Percentiles rank a stretch among this genome's conserved stretches.
phyloP scores from a whole-genome alignment of 768 basidiomycete species.

The Trametes punicea region DNA sequence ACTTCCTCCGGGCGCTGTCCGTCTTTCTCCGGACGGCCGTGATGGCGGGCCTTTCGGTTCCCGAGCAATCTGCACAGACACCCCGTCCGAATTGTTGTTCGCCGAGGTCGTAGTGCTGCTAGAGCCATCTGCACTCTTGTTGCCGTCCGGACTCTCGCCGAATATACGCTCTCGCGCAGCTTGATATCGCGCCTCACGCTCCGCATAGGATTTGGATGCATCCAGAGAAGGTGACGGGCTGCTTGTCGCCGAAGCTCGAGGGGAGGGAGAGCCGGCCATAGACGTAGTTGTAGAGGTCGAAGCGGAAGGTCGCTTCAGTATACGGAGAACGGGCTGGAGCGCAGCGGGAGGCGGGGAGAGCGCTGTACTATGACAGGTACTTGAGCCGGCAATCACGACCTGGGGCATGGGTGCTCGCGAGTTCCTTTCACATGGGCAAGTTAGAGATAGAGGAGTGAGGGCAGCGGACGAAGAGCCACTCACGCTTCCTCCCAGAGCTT shows the following conservation, averaged over 20 bases:
- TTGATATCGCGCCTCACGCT: conserved; percentile 70
- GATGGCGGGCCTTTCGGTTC: conserved; percentile 15
- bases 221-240: background rate
- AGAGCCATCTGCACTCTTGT: background rate
- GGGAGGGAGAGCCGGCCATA: conserved; percentile 7
- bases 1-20: too few relatives aligned
- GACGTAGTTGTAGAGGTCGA: conserved; percentile 22
- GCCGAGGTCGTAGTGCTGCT: background rate
- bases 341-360: conserved; percentile 51
- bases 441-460: background rate
- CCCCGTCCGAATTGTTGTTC: background rate
- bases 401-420: conserved; percentile 64
- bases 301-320: conserved; percentile 64
- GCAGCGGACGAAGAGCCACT: conserved; percentile 31
- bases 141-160: conserved; percentile 23
- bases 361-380: conserved; percentile 31
- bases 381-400: conserved; percentile 44
- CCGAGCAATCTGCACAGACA: conserved; percentile 10
- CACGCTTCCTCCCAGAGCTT: conserved; percentile 72
- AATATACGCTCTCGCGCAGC: conserved; percentile 76
- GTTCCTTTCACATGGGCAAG: conserved; percentile 42
- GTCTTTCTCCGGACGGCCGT: background rate
- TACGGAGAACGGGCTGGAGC: conserved; percentile 61
- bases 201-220: conserved; percentile 44
- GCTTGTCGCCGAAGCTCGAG: conserved; percentile 16